These are phyloP conservation scores for Phylloporus sp. DNA, from an alignment of 768 basidiomycete species.

Conservation along the genomic window DNA sequence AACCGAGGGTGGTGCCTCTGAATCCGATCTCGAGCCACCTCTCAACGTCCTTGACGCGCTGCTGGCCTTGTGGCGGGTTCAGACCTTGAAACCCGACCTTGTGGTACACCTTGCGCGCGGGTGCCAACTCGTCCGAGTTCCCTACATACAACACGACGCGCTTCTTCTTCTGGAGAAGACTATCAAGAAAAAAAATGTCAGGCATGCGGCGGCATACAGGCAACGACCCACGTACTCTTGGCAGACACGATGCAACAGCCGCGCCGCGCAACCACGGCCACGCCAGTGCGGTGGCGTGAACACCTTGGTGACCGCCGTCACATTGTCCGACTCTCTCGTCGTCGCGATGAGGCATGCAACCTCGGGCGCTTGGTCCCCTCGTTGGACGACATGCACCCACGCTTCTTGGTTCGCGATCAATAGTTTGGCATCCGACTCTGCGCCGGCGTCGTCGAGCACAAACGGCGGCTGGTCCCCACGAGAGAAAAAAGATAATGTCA, in stretches of 20 bases:
- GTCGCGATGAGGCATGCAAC: conserved; percentile 66
- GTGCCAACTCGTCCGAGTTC: conserved; percentile 9
- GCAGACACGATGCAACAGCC: conserved; percentile 55
- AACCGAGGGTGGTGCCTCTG: conserved; percentile 8
- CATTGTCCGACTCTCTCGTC: conserved; percentile 52
- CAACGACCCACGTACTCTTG: conserved; percentile 38
- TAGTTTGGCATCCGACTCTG: conserved; percentile 45
- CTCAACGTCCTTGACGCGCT: conserved; percentile 14
- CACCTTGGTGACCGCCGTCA: conserved; percentile 70
- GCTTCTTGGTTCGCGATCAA: conserved; percentile 44
- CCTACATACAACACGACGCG: conserved; percentile 58
- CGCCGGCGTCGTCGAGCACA: conserved; percentile 36
- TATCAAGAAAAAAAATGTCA: conserved; percentile 16
- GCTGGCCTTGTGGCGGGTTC: neutral
- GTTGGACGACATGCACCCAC: conserved; percentile 54
- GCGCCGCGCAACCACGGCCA: conserved; percentile 52
- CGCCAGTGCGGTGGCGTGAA: conserved; percentile 54
- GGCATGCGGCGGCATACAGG: neutral
- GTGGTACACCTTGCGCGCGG: conserved; percentile 21
- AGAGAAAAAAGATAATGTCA: too few species aligned
- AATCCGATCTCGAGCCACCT: conserved; percentile 20
- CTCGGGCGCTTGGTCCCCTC: conserved; percentile 21
- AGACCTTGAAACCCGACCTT: conserved; percentile 23
- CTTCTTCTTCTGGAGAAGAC: conserved; percentile 34
- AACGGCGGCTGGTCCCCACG: conserved; percentile 49